These are phyloP conservation scores for Phytophthora fragariae DNA, from an alignment of 352 stramenopile genomes.

Conservation along the genomic window DNA sequence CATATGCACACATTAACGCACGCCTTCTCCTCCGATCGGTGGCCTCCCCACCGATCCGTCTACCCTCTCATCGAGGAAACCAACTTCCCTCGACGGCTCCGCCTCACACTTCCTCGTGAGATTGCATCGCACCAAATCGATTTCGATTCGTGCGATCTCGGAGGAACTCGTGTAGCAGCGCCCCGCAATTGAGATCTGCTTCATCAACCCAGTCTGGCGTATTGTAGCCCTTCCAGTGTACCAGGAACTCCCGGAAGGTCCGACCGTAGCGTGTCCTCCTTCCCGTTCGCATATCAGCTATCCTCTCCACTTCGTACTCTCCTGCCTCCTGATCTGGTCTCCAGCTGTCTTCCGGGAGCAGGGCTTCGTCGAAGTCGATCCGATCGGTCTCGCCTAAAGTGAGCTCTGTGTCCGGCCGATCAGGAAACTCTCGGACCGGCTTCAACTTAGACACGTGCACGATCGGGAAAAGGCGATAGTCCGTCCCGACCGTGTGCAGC, in stretches of 20 bases:
- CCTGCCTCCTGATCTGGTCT: not conserved
- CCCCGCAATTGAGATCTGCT: no score
- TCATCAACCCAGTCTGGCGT: no score
- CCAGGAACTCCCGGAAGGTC: not conserved
- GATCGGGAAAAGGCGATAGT: not conserved
- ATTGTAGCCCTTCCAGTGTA: not conserved
- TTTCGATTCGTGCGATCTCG: no score
- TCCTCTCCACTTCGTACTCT: slow-evolving; percentile 1
- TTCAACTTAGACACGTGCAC: not conserved
- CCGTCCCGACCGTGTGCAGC: not conserved
- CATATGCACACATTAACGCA: no score
- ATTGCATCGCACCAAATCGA: no score
- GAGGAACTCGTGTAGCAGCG: no score
- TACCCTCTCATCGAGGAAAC: no score
- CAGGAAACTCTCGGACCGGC: not conserved
- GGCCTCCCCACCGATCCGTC: no score
- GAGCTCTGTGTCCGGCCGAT: not conserved
- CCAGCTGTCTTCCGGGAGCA: slow-evolving; percentile 1
- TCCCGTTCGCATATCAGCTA: not conserved
- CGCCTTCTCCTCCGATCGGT: no score
- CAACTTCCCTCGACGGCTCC: no score
- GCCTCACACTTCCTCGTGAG: no score
- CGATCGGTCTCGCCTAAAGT: not conserved
- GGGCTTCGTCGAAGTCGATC: not conserved
- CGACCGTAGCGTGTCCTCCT: not conserved